Evolutionary conservation across 257 asterid species (phyloP).

Genomic region (Solanum piurae): DNA sequence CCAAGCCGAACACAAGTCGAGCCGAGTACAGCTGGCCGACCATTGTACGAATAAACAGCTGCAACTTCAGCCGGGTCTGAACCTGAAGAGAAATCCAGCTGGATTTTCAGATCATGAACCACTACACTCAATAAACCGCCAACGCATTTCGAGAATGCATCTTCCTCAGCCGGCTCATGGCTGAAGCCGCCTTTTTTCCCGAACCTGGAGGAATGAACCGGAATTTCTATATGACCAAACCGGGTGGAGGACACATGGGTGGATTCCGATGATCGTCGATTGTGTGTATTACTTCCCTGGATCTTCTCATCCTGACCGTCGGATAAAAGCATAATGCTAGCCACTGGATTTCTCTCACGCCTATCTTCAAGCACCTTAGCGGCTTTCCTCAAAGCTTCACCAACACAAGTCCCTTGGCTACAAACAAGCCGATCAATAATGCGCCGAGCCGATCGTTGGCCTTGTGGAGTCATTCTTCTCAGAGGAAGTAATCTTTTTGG

Average conservation of each 20-base stretch:
- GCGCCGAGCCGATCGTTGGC: constrained; percentile 56
- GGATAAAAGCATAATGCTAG: constrained; percentile 63
- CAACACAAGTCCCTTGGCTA: constrained; percentile 55
- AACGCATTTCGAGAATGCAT: constrained; percentile 76
- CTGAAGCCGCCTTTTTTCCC: constrained; percentile 17
- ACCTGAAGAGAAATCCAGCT: constrained; percentile 45
- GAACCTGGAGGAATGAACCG: constrained; percentile 55
- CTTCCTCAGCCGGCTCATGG: constrained; percentile 44
- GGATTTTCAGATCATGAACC: constrained; percentile 59
- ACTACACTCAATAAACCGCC: constrained; percentile 79
- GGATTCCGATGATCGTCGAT: constrained; percentile 21
- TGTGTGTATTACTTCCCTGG: constrained; percentile 11
- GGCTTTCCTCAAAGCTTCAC: constrained; percentile 67
- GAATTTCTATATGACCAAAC: constrained; percentile 72
- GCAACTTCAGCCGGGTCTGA: constrained; percentile 79
- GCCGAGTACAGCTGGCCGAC: constrained; percentile 38
- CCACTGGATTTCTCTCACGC: constrained; percentile 75
- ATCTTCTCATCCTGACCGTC: constrained; percentile 57
- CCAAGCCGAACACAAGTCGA: constrained; percentile 53
- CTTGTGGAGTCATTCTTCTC: constrained; percentile 57
- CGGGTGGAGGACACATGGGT: constrained; percentile 43
- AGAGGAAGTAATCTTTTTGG: constrained; percentile 57
- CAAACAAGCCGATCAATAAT: constrained; percentile 51
- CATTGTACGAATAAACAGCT: constrained; percentile 52
- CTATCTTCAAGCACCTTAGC: constrained; percentile 70